Percentiles rank a stretch among this genome's conserved stretches.
phyloP scores from a whole-genome alignment of 306 rosid genomes.

The Inga laurina region DNA sequence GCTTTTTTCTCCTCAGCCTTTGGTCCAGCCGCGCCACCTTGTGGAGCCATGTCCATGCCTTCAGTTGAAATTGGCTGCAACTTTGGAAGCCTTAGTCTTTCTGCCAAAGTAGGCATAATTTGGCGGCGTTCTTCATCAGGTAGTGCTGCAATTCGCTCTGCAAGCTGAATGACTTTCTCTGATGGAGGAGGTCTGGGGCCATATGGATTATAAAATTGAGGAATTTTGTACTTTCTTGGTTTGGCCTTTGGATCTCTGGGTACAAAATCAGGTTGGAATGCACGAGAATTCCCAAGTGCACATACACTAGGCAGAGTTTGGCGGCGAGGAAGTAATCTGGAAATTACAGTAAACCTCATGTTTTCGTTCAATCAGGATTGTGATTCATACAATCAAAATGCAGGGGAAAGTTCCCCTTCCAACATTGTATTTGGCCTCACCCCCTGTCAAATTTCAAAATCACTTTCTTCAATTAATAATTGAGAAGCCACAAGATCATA shows the following conservation, averaged over 20 bases:
- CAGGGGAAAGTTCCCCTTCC: background rate
- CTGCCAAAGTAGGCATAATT: slow-evolving; percentile 49
- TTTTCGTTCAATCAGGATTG: slow-evolving; percentile 29
- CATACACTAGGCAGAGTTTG: slow-evolving; percentile 5
- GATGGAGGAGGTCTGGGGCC: slow-evolving; percentile 57
- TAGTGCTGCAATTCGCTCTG: slow-evolving; percentile 43
- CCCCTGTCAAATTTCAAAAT: slow-evolving; percentile 22
- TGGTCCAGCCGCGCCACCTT: slow-evolving; percentile 35
- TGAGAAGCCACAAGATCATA: background rate
- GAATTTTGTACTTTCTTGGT: slow-evolving; percentile 47
- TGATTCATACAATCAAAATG: slow-evolving; percentile 27
- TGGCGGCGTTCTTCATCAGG: slow-evolving; percentile 47
- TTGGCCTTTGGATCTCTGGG: slow-evolving; percentile 41
- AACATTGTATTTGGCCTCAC: slow-evolving; percentile 13
- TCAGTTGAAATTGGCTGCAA: slow-evolving; percentile 55
- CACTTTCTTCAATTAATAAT: background rate
- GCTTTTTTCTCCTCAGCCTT: slow-evolving; percentile 53
- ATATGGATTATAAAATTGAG: slow-evolving; percentile 49
- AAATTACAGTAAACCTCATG: slow-evolving; percentile 49
- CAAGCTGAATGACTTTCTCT: slow-evolving; percentile 49
- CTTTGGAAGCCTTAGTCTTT: slow-evolving; percentile 48
- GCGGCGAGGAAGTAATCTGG: slow-evolving; percentile 34
- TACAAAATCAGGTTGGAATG: slow-evolving; percentile 43
- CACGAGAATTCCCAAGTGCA: slow-evolving; percentile 37
- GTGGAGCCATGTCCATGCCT: slow-evolving; percentile 48